Evolutionary conservation across 2,329 filamentous ascomycete species (phyloP), one percentile per base, ranked within the genome.

Genomic region (Dryadomyces quercivorus): DNA sequence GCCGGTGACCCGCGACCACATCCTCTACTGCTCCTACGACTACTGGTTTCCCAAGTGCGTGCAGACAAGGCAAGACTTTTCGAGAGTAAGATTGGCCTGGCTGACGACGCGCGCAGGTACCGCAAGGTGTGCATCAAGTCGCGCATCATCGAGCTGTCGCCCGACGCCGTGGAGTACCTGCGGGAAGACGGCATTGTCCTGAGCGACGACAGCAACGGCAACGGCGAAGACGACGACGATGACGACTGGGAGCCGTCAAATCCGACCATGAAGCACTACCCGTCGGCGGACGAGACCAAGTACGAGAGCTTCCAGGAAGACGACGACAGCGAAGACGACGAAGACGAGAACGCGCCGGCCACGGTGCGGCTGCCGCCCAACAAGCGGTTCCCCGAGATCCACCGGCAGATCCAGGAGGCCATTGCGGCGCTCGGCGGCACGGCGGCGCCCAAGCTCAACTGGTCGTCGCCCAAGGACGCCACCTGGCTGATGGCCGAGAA

Each of bases 391-490:
- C 70, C 82, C 9, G 85, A 88, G 40, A 78, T 91, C 2, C 93
- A 98, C 68, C 74, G 82, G 47, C 70, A 78, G 55, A 89, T 98
- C 67, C 85, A 84, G 66, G 74, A 80, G 22, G 86, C 80, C 45
- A 96, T 98, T 58, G 70, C 75, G 13, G 86, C 91, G 62, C 78
- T 97, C 1, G 91, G 88, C 16, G 92, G 92, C 56, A 82, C 84
- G 57, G 91, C 95, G 9, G 84, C 86, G 1, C 93, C 93, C 0
- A 98, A 98, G 69, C 74, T 98, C 49, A 97, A 97, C 72, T 98
- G 93, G 93, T 96, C 91, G 6, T 85, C 90, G 4, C 93, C 93
- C 4, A 95, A 96, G 68, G 93, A 98, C 66, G 93, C 93, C 9
- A 88, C 87, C 21, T 96, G 90, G 86, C 96, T 98, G 68, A 82